Base-by-base conservation (phyloP, 805 yeast genomes). In the Spathaspora gorwiae region DNA sequence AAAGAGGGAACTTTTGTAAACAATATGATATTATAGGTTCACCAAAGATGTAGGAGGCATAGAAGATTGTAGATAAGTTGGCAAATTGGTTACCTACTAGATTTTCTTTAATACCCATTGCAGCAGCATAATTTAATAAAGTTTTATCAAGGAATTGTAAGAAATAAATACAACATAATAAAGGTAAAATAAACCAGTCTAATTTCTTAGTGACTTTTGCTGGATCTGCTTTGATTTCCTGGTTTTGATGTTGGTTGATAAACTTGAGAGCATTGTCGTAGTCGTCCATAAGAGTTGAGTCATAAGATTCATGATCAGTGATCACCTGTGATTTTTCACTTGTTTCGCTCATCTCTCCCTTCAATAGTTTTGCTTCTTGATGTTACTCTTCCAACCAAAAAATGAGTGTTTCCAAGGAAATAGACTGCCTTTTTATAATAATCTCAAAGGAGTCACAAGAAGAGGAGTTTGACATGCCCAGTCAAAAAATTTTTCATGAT, bases 91-190 rank as follows among this genome's bases (percentile, higher is more conserved):
- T 56, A 35, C 77, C 68, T 6, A 73, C 62, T 48, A 79, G 64
- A 53, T 78, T 69, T 2, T 66, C 57, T 54, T 73, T 76, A 52
- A 81, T 78, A 0, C 85, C 85, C 84, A 81, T 77, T 1, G 81
- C 80, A 12, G 82, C 82, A 2, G 86, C 82, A 54, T 80, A 79
- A 50, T 80, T 80, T 35, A 78, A 60, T 42, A 81, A 60, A n/a
- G 78, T 70, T 53, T 81, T 81, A 51, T 81, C 87, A 45, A 80
- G 61, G 52, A 78, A 78, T 63, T 80, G 83, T 13, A 80, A 60
- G 45, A 80, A 73, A 51, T 81, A 81, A 11, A 79, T 72, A 33
- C 71, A 64, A 51, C 83, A 76, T 51, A 81, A 58, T 27, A 79
- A 60, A 0, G 81, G 70, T 57, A 79, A 55, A 14, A 81, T 65